These are phyloP conservation scores for Gautieria morchelliformis DNA, from an alignment of 768 basidiomycete genomes.

Conservation along the genomic window DNA sequence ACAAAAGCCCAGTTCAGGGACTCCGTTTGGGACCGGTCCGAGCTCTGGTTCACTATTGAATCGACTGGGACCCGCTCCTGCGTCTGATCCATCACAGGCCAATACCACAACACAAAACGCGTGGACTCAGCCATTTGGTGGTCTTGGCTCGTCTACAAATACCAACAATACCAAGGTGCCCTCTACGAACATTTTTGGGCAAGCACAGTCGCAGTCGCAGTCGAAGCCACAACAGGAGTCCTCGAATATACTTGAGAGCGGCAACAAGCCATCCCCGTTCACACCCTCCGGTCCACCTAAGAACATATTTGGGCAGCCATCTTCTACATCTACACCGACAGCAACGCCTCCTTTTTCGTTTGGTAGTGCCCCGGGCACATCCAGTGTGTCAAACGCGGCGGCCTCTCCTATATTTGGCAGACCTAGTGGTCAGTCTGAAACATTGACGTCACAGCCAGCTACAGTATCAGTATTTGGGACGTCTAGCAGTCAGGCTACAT, in stretches of 20 bases:
- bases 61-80: background rate
- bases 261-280: background rate
- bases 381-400: background rate
- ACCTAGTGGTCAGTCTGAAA: background rate
- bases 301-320: constrained; percentile 4
- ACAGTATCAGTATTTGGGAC: background rate
- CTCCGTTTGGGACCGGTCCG: background rate
- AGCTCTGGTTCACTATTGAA: background rate
- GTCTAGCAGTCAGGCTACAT: background rate
- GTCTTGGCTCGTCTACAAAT: background rate
- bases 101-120: background rate
- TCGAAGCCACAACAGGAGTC: background rate
- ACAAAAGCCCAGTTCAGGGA: background rate
- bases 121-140: background rate
- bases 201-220: background rate
- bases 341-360: background rate
- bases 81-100: background rate
- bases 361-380: background rate
- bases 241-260: background rate
- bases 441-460: background rate
- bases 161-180: background rate
- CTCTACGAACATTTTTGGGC: background rate
- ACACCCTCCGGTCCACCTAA: background rate
- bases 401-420: background rate
- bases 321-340: background rate